Evolutionary conservation across 164 flowering plant species (phyloP), one percentile per base, ranked within the genome.

Genomic region (Echeveria elegans): DNA sequence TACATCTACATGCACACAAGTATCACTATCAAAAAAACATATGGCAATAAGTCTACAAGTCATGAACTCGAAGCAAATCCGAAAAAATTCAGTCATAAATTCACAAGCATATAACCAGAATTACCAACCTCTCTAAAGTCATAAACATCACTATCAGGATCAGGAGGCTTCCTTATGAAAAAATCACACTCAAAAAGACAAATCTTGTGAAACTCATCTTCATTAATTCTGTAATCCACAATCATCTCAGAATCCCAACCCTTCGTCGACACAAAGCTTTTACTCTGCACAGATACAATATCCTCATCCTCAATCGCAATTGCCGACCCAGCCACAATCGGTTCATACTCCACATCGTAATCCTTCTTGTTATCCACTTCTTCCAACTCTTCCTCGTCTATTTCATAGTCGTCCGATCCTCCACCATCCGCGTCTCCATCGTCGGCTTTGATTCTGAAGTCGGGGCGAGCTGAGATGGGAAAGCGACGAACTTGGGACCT

Each of bases 181-280:
- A 94, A 94, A 77, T 91, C 99, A 59, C 99, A 94, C 61, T 94
- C 85, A 19, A 89, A 34, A 67, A 94, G 76, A 61, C 85, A 67
- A 37, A 91, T 81, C 81, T 91, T 94, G 68, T 91, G 99, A 67
- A 91, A 94, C 79, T 91, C 95, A 1, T 94, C 97, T 77, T 91
- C 99, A 34, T 89, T 82, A 60, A 94, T 94, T 80, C 89, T 74
- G 59, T 91, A 91, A 79, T 86, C 92, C 37, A 91, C 89, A 2
- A 89, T 82, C 82, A 77, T 81, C 67, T 88, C 97, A 43, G 95
- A 83, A 24, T 88, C 96, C 99, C 96, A 91, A 0, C 97, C 97
- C 72, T 82, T 87, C 0, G 86, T 88, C 12, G 80, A 80, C 36
- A 89, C 86, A 73, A 91, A 91, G 77, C 79, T 87, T 79, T 82